Evolutionary conservation across 164 flowering plant species (phyloP).

Genomic region (Tetrastigma voinierianum): DNA sequence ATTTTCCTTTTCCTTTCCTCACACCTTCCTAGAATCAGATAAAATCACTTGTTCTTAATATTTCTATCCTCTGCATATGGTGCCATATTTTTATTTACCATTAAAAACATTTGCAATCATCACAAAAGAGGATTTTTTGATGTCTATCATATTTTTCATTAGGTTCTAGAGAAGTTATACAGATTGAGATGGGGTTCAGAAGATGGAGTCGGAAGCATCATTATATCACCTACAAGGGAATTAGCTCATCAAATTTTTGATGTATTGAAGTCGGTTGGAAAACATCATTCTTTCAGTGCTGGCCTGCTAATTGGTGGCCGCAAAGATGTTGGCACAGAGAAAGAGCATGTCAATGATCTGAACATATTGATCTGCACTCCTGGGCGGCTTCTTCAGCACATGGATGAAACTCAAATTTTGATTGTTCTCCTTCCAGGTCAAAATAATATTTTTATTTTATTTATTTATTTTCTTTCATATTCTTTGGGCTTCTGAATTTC

Average conservation of each 20-base stretch:
- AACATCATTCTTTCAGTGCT: conserved; percentile 79
- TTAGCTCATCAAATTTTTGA: conserved; percentile 79
- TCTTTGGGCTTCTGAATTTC: neutral
- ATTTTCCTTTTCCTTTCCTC: too few relatives aligned
- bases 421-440: conserved; percentile 96
- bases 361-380: conserved; percentile 95
- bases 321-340: conserved; percentile 77
- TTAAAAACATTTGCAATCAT: neutral
- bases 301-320: conserved; percentile 96
- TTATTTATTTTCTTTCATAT: neutral
- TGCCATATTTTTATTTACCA: neutral
- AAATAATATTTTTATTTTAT: conserved; percentile 2
- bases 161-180: conserved; percentile 88
- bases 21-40: too few relatives aligned
- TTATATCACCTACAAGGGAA: conserved; percentile 94
- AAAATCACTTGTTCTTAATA: neutral
- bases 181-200: conserved; percentile 81
- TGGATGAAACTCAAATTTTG: conserved; percentile 96
- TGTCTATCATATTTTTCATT: conserved; percentile 7
- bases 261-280: conserved; percentile 70
- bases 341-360: conserved; percentile 63
- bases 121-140: neutral
- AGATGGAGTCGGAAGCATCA: conserved; percentile 92
- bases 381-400: conserved; percentile 97
- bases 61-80: neutral